Base-by-base conservation (phyloP, 2,329 filamentous ascomycete genomes). In the Dactylellina haptotyla region DNA sequence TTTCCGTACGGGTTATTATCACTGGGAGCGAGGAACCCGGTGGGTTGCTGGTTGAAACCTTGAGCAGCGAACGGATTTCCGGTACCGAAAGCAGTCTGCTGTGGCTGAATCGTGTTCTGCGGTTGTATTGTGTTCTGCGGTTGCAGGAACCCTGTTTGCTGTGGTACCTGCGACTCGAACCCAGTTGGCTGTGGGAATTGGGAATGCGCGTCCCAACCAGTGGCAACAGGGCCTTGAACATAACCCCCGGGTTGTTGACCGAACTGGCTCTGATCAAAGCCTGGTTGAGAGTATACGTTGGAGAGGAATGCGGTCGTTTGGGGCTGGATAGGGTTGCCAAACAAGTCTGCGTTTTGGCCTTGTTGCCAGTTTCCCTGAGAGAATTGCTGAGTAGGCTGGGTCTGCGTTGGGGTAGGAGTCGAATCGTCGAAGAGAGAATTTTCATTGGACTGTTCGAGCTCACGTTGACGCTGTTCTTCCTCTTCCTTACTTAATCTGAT, bases 401-500 rank as follows among this genome's bases (percentile, higher is more conserved):
- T 81, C 78, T 89, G 87, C 23, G 84, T 81, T 4, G 88, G 85
- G 34, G 87, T 87, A 4, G 85, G 85, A 25, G 85, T 84, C 39
- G 73, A 67, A 77, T 96, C 91, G 78, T 96, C 93, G 78, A 99
- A 98, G n/a, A 99, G 85, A 18, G 92, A 88, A 51, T 90, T 85
- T 18, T 91, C 89, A 79, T 96, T 97, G 80, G 85, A 90, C 73
- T 94, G 90, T 80, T 97, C 94, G 61, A 97, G 84, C 81, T 98
- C 92, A 72, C 89, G 89, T 79, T 90, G 90, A 75, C 95, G 89
- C 76, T 93, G 85, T 28, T 85, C 83, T 77, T 97, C 95, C 76
- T 99, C 95, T 81, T 99, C 95, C 80, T 93, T 91, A 81, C 95
- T 99, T 50, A 99, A 86, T 82, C 92, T 93, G 80, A 99, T 95